phyloP scores from a whole-genome alignment of 164 flowering plant genomes.

The Aristolochia contorta region DNA sequence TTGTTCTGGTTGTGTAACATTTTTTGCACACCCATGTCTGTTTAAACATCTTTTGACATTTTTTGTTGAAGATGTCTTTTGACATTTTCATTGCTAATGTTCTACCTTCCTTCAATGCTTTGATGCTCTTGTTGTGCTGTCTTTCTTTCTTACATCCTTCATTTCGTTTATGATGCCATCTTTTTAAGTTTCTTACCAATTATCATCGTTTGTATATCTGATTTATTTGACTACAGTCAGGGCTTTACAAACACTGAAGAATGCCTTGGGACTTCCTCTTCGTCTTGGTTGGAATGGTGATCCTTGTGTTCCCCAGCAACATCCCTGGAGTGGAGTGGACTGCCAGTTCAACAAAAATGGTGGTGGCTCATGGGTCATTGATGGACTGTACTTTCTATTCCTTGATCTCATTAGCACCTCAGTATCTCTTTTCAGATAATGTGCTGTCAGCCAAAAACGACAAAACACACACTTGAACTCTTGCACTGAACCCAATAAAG shows the following conservation, averaged over 20 bases:
- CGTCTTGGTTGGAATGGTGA: constrained; percentile 98
- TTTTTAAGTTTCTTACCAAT: no score
- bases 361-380: constrained; percentile 65
- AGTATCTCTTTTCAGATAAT: neutral
- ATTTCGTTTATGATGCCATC: no score
- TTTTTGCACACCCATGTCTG: no score
- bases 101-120: no score
- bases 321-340: constrained; percentile 98
- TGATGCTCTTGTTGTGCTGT: no score
- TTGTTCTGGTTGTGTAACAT: no score
- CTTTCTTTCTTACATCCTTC: no score
- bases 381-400: constrained; percentile 71
- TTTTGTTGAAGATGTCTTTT: no score
- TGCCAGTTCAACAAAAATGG: constrained; percentile 51
- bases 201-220: constrained; percentile 1
- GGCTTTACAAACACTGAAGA: constrained; percentile 67
- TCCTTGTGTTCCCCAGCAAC: constrained; percentile 97
- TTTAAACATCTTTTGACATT: no score
- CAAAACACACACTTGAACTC: no score
- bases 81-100: no score
- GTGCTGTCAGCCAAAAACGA: neutral
- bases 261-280: constrained; percentile 68
- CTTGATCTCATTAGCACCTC: constrained; percentile 4
- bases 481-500: no score
- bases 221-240: constrained; percentile 32